A percentile compares a stretch with the other conserved stretches of the same genome.
phyloP scores from a whole-genome alignment of 2,329 filamentous ascomycete species.

The Aaosphaeria arxii region DNA sequence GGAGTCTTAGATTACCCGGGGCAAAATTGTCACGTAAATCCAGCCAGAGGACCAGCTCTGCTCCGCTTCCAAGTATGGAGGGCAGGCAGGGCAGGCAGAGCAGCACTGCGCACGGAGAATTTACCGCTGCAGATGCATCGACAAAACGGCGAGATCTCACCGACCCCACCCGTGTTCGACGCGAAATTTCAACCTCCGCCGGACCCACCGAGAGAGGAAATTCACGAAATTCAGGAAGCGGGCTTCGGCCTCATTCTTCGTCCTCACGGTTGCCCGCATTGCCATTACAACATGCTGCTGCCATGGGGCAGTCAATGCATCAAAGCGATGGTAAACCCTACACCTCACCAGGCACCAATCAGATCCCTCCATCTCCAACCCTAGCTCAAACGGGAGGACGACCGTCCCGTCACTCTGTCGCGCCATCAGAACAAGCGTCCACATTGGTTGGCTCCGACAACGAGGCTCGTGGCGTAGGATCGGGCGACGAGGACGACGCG shows the following conservation, averaged over 20 bases:
- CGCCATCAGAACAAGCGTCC: slow-evolving; percentile 59
- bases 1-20: slow-evolving; percentile 22
- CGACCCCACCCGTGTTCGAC: slow-evolving; percentile 24
- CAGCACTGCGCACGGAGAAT: slow-evolving; percentile 31
- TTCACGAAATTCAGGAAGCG: slow-evolving; percentile 2
- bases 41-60: slow-evolving; percentile 32
- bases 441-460: slow-evolving; percentile 69
- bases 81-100: slow-evolving; percentile 24
- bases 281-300: slow-evolving; percentile 14
- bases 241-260: slow-evolving; percentile 6
- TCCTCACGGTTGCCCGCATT: slow-evolving; percentile 25
- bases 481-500: slow-evolving; percentile 73
- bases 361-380: slow-evolving; percentile 32
- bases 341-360: slow-evolving; percentile 29
- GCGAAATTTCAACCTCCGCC: slow-evolving; percentile 26
- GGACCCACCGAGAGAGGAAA: slow-evolving; percentile 14
- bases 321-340: slow-evolving; percentile 27
- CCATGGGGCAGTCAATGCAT: slow-evolving; percentile 27
- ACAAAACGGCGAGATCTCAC: slow-evolving; percentile 34
- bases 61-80: slow-evolving; percentile 37
- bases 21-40: slow-evolving; percentile 24
- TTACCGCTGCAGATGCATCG: slow-evolving; percentile 27
- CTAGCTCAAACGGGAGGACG: slow-evolving; percentile 35
- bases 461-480: slow-evolving; percentile 62
- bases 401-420: slow-evolving; percentile 52